phyloP scores from a whole-genome alignment of 140 eudicot species.

The Ambrosia hybrid region DNA sequence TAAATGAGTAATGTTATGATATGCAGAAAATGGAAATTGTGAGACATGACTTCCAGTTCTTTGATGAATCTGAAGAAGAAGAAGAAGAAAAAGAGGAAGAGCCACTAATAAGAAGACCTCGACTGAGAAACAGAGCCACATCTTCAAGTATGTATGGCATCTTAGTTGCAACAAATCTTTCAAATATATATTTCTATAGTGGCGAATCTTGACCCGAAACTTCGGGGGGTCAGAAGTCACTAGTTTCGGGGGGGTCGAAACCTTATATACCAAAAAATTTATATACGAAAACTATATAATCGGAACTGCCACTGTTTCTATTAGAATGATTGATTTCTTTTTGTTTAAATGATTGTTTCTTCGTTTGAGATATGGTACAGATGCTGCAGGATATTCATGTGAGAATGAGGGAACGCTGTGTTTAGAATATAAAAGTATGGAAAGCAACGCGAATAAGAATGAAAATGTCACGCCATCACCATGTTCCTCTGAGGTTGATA shows the following conservation, averaged over 20 bases:
- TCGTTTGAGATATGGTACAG: conserved; percentile 11
- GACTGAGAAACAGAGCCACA: conserved; percentile 13
- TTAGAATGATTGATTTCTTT: neutral
- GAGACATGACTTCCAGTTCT: conserved; percentile 3
- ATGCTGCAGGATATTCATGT: conserved; percentile 10
- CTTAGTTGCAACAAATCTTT: too few relatives aligned
- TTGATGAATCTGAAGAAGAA: conserved; percentile 38
- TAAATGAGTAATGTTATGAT: neutral
- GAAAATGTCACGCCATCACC: conserved; percentile 6
- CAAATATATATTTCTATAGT: neutral
- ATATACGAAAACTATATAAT: too few relatives aligned
- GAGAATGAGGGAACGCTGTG: conserved; percentile 22
- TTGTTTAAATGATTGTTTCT: neutral
- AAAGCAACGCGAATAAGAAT: conserved; percentile 16
- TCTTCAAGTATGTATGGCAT: conserved; percentile 12
- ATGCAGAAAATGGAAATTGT: neutral
- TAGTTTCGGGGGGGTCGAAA: too few relatives aligned
- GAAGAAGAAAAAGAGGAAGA: neutral
- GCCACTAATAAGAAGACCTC: conserved; percentile 34
- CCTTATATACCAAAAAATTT: too few relatives aligned
- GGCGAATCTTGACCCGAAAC: too few relatives aligned
- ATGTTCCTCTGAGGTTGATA: conserved; percentile 32
- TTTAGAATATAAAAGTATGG: conserved; percentile 15
- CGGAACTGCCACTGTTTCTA: too few relatives aligned
- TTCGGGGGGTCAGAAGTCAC: too few relatives aligned